These are phyloP conservation scores for Pascua sp. DNA, from an alignment of 1,284 basidiomycete species.

Conservation along the genomic window DNA sequence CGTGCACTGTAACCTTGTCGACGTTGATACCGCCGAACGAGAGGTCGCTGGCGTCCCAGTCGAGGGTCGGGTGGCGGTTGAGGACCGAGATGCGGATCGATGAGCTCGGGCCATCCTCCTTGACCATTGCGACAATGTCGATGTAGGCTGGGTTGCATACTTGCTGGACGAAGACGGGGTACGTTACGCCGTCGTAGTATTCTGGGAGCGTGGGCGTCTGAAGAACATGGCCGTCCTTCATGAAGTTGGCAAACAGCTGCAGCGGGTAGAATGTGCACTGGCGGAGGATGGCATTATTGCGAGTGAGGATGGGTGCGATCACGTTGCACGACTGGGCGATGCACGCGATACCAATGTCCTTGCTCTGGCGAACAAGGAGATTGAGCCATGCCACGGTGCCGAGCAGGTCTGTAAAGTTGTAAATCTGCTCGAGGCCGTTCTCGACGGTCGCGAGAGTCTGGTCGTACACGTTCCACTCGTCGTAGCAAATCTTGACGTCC, in stretches of 20 bases:
- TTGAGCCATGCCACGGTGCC: constrained; percentile 63
- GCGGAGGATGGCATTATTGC: constrained; percentile 21
- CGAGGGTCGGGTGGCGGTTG: constrained; percentile 28
- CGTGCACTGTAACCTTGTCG: constrained; percentile 8
- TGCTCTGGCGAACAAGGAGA: constrained; percentile 61
- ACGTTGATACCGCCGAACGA: constrained; percentile 27
- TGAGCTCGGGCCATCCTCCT: constrained; percentile 9
- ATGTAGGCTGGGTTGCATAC: constrained; percentile 27
- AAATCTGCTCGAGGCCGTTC: constrained; percentile 60
- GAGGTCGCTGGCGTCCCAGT: constrained; percentile 26
- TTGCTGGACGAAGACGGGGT: constrained; percentile 32
- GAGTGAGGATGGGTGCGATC: constrained; percentile 33
- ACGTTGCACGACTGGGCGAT: constrained; percentile 57
- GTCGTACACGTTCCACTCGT: constrained; percentile 48
- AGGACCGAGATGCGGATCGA: constrained; percentile 27
- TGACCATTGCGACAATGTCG: constrained; percentile 28
- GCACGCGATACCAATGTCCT: constrained; percentile 61
- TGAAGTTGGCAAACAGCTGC: constrained; percentile 24
- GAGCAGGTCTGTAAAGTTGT: constrained; percentile 62
- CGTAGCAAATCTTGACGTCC: constrained; percentile 54
- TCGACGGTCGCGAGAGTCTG: constrained; percentile 48
- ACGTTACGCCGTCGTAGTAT: constrained; percentile 28
- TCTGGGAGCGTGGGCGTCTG: constrained; percentile 13
- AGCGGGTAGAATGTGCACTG: constrained; percentile 33
- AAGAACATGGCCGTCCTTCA: constrained; percentile 30